Evolutionary conservation across 441 rosid genomes (phyloP).

Genomic region (Arabidopsis hybrid): DNA sequence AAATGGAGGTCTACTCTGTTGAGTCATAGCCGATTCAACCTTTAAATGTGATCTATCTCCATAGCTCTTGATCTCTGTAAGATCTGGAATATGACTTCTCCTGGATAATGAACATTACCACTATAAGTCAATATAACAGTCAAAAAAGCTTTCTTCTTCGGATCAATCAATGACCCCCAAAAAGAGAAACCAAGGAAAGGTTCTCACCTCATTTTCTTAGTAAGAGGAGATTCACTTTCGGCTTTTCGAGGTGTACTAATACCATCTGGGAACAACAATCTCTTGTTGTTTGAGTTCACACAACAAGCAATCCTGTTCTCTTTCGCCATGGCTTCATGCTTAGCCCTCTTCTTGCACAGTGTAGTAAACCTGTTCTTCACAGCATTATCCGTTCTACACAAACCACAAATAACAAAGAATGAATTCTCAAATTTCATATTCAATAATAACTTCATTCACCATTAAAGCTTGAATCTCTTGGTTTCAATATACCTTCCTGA

Average conservation of each 20-base stretch:
- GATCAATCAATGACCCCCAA: background rate
- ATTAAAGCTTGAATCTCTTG: background rate
- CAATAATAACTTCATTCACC: slow-evolving; percentile 1
- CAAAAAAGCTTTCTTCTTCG: slow-evolving; percentile 1
- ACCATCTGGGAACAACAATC: slow-evolving; percentile 59
- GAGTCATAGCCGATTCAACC: slow-evolving; percentile 50
- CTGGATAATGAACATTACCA: slow-evolving; percentile 47
- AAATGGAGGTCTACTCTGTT: slow-evolving; percentile 73
- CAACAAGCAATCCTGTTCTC: slow-evolving; percentile 62
- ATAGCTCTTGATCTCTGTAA: slow-evolving; percentile 50
- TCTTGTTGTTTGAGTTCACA: slow-evolving; percentile 75
- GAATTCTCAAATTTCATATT: background rate
- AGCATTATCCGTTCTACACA: slow-evolving; percentile 95
- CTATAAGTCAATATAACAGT: slow-evolving; percentile 15
- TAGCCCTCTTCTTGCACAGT: slow-evolving; percentile 95
- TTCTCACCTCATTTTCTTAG: slow-evolving; percentile 71
- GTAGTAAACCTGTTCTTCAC: slow-evolving; percentile 98
- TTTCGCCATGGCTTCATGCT: slow-evolving; percentile 90
- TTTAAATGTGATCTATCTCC: slow-evolving; percentile 66
- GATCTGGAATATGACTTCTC: slow-evolving; percentile 70
- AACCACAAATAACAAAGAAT: slow-evolving; percentile 17
- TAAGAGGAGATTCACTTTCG: slow-evolving; percentile 53
- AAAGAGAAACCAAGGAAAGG: slow-evolving; percentile 10
- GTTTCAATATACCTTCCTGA: slow-evolving; percentile 80
- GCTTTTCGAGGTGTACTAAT: slow-evolving; percentile 50